Base-by-base conservation (phyloP, 2,329 filamentous ascomycete species). In the Paramyrothecium roridum region DNA sequence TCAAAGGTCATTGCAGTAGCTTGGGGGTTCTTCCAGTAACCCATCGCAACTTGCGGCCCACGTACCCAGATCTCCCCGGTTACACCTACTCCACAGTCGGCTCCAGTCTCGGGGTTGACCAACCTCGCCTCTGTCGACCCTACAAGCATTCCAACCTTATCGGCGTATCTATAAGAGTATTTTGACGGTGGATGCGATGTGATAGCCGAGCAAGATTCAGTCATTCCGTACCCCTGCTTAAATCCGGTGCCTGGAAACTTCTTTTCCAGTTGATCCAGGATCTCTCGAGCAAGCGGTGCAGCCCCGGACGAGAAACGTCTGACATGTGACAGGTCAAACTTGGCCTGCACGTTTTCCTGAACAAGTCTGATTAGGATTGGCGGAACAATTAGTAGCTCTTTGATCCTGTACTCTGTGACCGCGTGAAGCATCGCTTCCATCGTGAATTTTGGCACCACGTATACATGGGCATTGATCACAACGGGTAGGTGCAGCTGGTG, bases 181-280 rank as follows among this genome's bases (percentile, higher is more conserved):
- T 79, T 76, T 1, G 77, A 73, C 0, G 79, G 79, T 4, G 85
- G 82, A 53, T 87, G 84, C 0, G 81, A 77, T 0, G 84, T 86
- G 58, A 89, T 85, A 59, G 83, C 87, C 2, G 75, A 78, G 65
- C 83, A 88, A 1, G 77, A 81, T 66, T 88, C 86, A 0, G 86
- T 89, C 84, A 89, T 88, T 26, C 86, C 86, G 61, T 87, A 88
- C 2, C 83, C 84, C 63, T 87, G 85, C 61, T 84, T 84, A 67
- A 88, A 85, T 0, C 82, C 83, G 0, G 80, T 83, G 1, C 77
- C 70, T 0, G 84, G 85, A 61, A 86, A 87, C 50, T 77, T 79
- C 57, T 76, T 72, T 55, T 81, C 69, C 16, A 88, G 71, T 22
- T 80, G 73, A 22, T 80, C 76, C 17, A 87, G 73, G 53, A 88